Evolutionary conservation across 345 rosid species (phyloP).

Genomic region (Leavenworthia alabamica): DNA sequence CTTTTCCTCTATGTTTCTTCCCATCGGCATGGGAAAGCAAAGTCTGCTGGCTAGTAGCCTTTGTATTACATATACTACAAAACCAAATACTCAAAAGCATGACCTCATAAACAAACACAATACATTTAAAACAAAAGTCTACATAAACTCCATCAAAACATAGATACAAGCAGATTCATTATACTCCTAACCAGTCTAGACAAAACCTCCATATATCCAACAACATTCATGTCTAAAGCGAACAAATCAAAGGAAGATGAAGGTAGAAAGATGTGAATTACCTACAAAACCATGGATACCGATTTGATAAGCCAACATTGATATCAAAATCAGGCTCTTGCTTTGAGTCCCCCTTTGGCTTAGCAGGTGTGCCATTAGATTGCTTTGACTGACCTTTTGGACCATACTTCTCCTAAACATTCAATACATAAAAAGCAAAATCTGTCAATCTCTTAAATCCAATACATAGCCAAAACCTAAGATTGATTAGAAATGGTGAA

Average conservation of each 20-base stretch:
- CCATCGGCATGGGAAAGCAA: conserved; percentile 91
- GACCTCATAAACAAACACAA: neutral
- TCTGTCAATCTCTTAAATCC: neutral
- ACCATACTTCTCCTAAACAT: conserved; percentile 79
- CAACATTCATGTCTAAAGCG: neutral
- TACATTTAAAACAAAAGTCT: conserved; percentile 1
- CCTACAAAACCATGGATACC: conserved; percentile 98
- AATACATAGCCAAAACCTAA: neutral
- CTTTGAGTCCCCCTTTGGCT: conserved; percentile 49
- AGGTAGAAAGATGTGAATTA: conserved; percentile 24
- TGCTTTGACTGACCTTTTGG: conserved; percentile 65
- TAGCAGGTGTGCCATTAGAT: conserved; percentile 50
- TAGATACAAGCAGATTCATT: neutral
- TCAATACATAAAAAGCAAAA: neutral
- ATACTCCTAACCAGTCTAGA: neutral
- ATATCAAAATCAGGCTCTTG: conserved; percentile 63
- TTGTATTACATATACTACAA: conserved; percentile 75
- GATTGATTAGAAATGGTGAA: neutral
- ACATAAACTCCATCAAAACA: neutral
- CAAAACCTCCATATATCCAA: neutral
- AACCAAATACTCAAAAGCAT: conserved; percentile 8
- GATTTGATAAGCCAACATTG: conserved; percentile 61
- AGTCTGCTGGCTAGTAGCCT: conserved; percentile 77
- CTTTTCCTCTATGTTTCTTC: conserved; percentile 80
- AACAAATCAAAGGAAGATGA: neutral